Percentiles rank a stretch among this genome's conserved stretches.
phyloP scores from a whole-genome alignment of 352 stramenopile species.

The Phytophthora nicotianae region DNA sequence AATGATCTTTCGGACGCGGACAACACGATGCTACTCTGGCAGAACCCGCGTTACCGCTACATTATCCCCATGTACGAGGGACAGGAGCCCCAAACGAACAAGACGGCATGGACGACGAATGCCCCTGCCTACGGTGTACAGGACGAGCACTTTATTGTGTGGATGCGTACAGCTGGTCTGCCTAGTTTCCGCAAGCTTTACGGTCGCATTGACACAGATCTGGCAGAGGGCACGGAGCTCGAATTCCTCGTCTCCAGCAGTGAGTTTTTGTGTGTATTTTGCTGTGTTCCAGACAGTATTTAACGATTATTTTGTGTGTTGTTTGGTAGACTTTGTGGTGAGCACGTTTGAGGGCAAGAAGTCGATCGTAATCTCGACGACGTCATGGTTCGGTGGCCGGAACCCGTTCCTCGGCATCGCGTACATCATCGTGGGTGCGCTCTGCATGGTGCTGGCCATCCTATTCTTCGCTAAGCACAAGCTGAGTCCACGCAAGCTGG shows the following conservation, averaged over 20 bases:
- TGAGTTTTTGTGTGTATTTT: conserved; percentile 43
- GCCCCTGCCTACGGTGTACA: conserved; percentile 89
- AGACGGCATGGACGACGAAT: conserved; percentile 78
- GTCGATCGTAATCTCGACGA: conserved; percentile 96
- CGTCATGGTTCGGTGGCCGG: conserved; percentile 95
- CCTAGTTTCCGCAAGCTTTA: conserved; percentile 99
- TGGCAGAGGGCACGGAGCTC: conserved; percentile 89
- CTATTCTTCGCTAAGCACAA: conserved; percentile 97
- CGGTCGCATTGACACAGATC: conserved; percentile 94
- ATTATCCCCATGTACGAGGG: conserved; percentile 74
- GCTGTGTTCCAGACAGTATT: background rate
- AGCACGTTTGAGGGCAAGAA: conserved; percentile 96
- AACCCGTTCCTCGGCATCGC: conserved; percentile 96
- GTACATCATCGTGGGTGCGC: conserved; percentile 95
- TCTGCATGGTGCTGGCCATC: conserved; percentile 94
- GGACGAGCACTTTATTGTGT: conserved; percentile 99
- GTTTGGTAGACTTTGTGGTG: conserved; percentile 94
- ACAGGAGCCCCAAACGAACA: conserved; percentile 65
- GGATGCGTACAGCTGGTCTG: conserved; percentile 98
- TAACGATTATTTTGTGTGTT: conserved; percentile 17
- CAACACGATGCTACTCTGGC: conserved; percentile 76
- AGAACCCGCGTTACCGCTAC: conserved; percentile 84
- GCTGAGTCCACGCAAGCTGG: conserved; percentile 94
- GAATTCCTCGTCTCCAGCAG: conserved; percentile 93
- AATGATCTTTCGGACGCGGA: conserved; percentile 38